Percentiles rank a stretch among this genome's conserved stretches.
phyloP scores from a whole-genome alignment of 192 early-diverging fungal species.

The Backusella circina region DNA sequence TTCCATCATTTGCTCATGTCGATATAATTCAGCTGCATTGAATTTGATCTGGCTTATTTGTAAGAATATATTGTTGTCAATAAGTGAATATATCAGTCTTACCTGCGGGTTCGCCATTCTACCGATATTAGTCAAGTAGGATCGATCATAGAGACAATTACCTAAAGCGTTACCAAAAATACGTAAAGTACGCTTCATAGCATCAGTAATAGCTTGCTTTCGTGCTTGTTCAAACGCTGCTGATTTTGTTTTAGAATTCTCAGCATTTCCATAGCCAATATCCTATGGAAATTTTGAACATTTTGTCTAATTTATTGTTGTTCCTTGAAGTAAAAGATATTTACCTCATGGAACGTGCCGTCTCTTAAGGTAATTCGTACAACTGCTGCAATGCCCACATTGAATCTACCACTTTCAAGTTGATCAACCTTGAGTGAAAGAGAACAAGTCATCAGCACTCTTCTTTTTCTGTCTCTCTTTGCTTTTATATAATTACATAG shows the following conservation, averaged over 20 bases:
- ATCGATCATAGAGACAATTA: slow-evolving; percentile 15
- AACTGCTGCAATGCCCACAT: slow-evolving; percentile 73
- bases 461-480: not conserved
- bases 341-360: slow-evolving; percentile 80
- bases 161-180: slow-evolving; percentile 62
- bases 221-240: slow-evolving; percentile 82
- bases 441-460: not conserved
- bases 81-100: slow-evolving; percentile 6
- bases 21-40: not conserved
- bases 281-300: slow-evolving; percentile 51
- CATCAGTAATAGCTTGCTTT: slow-evolving; percentile 91
- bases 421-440: slow-evolving; percentile 31
- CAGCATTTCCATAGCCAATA: slow-evolving; percentile 82
- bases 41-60: not conserved
- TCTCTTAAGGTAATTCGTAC: slow-evolving; percentile 83
- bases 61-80: not conserved
- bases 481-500: slow-evolving; percentile 51
- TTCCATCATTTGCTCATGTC: slow-evolving; percentile 4
- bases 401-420: slow-evolving; percentile 50
- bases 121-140: slow-evolving; percentile 73
- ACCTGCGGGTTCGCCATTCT: slow-evolving; percentile 70
- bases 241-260: slow-evolving; percentile 75
- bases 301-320: not conserved
- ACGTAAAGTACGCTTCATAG: slow-evolving; percentile 81
- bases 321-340: not conserved